phyloP scores from a whole-genome alignment of 108 stramenopile species.

The Cyclotella baltica region DNA sequence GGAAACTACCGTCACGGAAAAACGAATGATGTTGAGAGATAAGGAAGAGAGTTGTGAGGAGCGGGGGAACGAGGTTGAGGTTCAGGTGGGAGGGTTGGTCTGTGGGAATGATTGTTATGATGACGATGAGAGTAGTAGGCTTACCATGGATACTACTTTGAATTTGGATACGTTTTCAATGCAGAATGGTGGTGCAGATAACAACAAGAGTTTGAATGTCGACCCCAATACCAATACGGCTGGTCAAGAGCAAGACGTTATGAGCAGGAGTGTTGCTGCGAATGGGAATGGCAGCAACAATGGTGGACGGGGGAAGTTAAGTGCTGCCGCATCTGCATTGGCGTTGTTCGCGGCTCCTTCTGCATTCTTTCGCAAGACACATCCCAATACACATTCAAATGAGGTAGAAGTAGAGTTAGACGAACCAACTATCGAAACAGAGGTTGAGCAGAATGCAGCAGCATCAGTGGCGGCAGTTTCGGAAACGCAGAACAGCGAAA shows the following conservation, averaged over 20 bases:
- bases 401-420: not conserved
- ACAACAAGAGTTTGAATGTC: not conserved
- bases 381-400: not conserved
- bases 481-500: not conserved
- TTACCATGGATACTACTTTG: constrained; percentile 3
- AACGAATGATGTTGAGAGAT: not conserved
- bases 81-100: not conserved
- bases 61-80: too few relatives aligned
- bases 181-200: too few relatives aligned
- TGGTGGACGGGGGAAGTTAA: not conserved
- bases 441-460: not conserved
- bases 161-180: not conserved
- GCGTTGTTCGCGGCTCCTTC: not conserved
- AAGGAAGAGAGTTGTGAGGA: not conserved
- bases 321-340: not conserved
- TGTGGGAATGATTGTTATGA: not conserved
- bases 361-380: constrained; percentile 15
- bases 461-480: not conserved
- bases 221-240: not conserved
- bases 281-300: not conserved
- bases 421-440: not conserved
- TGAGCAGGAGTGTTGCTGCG: not conserved
- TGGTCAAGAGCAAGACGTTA: not conserved
- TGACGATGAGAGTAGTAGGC: not conserved
- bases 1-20: constrained; percentile 6